phyloP scores from a whole-genome alignment of 1,139 yeast genomes.

The Dujonia santamariae region DNA sequence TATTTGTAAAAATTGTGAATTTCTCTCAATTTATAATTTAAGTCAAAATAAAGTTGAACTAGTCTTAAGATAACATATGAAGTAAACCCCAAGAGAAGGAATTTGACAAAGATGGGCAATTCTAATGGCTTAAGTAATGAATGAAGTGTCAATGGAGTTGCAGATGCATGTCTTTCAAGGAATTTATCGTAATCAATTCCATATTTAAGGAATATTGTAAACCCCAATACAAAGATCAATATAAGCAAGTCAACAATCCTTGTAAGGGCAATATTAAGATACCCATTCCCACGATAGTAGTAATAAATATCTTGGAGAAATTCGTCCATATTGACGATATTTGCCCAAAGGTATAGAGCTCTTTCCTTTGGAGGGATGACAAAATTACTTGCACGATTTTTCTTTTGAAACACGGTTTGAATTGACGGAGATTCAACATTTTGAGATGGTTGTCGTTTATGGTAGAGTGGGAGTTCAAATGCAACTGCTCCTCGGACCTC shows the following conservation, averaged over 20 bases:
- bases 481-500: constrained; percentile 7
- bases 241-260: constrained; percentile 68
- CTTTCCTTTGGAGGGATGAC: constrained; percentile 63
- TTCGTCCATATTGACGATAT: constrained; percentile 84
- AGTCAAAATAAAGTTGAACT: constrained; percentile 57
- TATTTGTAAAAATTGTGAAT: constrained; percentile 63
- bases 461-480: constrained; percentile 9
- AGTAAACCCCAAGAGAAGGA: constrained; percentile 61
- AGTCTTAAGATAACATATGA: constrained; percentile 54
- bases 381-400: constrained; percentile 14
- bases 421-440: constrained; percentile 8
- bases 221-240: constrained; percentile 70
- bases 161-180: constrained; percentile 22
- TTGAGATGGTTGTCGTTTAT: constrained; percentile 4
- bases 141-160: constrained; percentile 30
- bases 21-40: constrained; percentile 53
- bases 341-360: constrained; percentile 95
- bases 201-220: constrained; percentile 76
- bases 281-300: constrained; percentile 84
- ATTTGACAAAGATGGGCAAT: constrained; percentile 50
- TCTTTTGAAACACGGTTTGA: constrained; percentile 14
- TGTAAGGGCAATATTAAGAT: constrained; percentile 67
- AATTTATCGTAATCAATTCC: constrained; percentile 67
- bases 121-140: constrained; percentile 56
- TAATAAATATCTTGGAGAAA: constrained; percentile 80